A percentile compares a stretch with the other conserved stretches of the same genome.
phyloP scores from a whole-genome alignment of 805 yeast species.

The Nakazawaea ambrosiae region DNA sequence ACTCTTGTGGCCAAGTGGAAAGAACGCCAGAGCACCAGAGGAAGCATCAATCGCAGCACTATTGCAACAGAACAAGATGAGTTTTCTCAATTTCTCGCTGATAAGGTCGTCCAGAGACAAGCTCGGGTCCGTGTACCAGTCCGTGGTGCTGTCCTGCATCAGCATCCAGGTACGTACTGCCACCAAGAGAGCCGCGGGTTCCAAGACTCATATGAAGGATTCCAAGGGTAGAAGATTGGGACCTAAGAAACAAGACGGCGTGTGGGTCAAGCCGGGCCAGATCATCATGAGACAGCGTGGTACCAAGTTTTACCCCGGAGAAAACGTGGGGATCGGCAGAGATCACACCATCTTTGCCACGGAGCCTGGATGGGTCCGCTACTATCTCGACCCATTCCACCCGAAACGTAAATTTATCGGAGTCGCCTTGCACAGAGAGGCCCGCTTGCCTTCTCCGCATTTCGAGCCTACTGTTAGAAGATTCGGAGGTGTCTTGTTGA shows the following conservation, averaged over 20 bases:
- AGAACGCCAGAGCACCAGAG: no score
- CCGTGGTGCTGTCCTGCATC: neutral
- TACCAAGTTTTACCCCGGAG: constrained; percentile 91
- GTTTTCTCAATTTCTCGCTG: constrained; percentile 5
- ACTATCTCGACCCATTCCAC: constrained; percentile 92
- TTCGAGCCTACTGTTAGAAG: constrained; percentile 85
- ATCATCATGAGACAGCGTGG: constrained; percentile 93
- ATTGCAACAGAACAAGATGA: constrained; percentile 1
- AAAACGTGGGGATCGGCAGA: constrained; percentile 80
- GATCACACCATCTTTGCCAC: constrained; percentile 89
- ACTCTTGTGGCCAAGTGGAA: no score
- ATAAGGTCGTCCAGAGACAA: constrained; percentile 5
- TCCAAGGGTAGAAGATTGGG: constrained; percentile 95
- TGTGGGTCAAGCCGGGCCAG: constrained; percentile 71
- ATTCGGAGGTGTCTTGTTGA: constrained; percentile 60
- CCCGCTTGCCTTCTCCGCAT: constrained; percentile 78
- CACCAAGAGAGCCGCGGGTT: constrained; percentile 90
- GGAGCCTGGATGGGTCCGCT: constrained; percentile 92
- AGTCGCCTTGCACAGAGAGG: constrained; percentile 60
- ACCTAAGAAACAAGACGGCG: constrained; percentile 79
- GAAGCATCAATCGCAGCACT: no score
- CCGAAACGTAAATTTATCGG: constrained; percentile 90
- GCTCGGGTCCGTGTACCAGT: constrained; percentile 7
- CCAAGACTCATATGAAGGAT: constrained; percentile 89
- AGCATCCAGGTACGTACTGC: constrained; percentile 67